Evolutionary conservation across 78 protist species (phyloP).

Genomic region (Tieghemostelium lacteum): DNA sequence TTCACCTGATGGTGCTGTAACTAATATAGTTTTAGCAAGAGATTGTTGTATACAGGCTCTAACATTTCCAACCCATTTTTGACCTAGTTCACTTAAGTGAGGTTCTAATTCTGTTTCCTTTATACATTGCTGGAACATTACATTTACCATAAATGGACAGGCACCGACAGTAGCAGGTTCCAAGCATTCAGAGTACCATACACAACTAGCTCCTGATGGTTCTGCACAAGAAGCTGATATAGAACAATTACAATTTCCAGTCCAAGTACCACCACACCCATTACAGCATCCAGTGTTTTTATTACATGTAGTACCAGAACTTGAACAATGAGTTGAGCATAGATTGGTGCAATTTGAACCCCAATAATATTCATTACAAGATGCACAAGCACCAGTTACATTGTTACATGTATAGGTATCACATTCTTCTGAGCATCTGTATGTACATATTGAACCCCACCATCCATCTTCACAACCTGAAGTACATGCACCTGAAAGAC

Average conservation of each 20-base stretch:
- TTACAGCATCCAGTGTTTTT: background rate
- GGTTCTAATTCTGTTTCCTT: background rate
- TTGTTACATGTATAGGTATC: background rate
- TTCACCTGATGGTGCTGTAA: background rate
- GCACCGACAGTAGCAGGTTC: background rate
- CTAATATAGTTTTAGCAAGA: background rate
- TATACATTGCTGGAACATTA: background rate
- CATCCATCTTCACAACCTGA: background rate
- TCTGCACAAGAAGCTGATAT: background rate
- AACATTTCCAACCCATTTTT: background rate
- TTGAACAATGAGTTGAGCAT: background rate
- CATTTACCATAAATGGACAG: background rate
- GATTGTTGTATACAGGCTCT: background rate
- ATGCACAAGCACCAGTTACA: background rate
- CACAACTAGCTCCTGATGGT: background rate
- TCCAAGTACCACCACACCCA: background rate
- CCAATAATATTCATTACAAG: background rate
- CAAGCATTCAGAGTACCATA: background rate
- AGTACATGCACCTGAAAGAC: background rate
- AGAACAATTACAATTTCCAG: background rate
- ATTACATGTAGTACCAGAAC: background rate
- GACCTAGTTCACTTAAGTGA: background rate
- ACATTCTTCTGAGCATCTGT: background rate
- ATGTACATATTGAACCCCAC: background rate
- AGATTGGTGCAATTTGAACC: background rate